Percentiles rank a stretch among this genome's conserved stretches.
phyloP scores from a whole-genome alignment of 2,329 filamentous ascomycete genomes.

The Colletotrichum sp. region DNA sequence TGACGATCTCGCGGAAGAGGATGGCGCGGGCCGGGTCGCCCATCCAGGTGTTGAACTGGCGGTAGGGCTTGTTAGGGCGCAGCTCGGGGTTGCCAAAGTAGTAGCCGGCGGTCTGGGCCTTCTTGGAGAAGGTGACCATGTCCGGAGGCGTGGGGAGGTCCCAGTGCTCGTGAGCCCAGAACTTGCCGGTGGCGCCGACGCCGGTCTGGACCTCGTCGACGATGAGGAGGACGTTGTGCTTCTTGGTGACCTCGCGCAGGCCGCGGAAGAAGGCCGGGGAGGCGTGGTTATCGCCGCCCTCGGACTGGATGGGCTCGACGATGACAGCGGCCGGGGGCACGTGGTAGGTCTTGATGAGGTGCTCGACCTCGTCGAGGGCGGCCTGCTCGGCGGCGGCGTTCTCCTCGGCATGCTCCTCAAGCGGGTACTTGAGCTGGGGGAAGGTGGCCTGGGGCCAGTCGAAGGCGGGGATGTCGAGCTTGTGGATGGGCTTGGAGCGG shows the following conservation, averaged over 20 bases:
- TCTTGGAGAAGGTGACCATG: conserved; percentile 96
- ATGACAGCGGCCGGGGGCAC: conserved; percentile 81
- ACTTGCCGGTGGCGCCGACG: conserved; percentile 89
- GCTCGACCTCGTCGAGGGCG: conserved; percentile 83
- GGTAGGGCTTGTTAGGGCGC: conserved; percentile 90
- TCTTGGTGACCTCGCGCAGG: conserved; percentile 79
- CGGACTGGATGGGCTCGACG: conserved; percentile 90
- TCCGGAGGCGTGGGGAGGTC: conserved; percentile 79
- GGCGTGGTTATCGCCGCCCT: conserved; percentile 94
- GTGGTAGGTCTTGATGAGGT: conserved; percentile 80
- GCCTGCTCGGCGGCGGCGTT: conserved; percentile 83
- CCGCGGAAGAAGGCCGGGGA: conserved; percentile 86
- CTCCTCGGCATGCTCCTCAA: conserved; percentile 79
- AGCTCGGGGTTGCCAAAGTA: conserved; percentile 84
- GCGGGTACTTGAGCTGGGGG: conserved; percentile 84
- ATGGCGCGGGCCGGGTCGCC: conserved; percentile 86
- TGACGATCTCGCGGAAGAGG: conserved; percentile 84
- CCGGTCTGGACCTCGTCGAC: conserved; percentile 96
- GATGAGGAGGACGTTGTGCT: conserved; percentile 82
- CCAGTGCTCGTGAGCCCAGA: conserved; percentile 99
- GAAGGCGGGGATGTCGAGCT: conserved; percentile 92
- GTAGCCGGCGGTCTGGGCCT: conserved; percentile 92
- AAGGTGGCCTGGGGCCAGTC: conserved; percentile 94
- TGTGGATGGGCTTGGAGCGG: conserved; percentile 92
- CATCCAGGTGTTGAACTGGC: conserved; percentile 99